Evolutionary conservation across 2,329 filamentous ascomycete genomes (phyloP).

Genomic region (Fusarium armeniacum): DNA sequence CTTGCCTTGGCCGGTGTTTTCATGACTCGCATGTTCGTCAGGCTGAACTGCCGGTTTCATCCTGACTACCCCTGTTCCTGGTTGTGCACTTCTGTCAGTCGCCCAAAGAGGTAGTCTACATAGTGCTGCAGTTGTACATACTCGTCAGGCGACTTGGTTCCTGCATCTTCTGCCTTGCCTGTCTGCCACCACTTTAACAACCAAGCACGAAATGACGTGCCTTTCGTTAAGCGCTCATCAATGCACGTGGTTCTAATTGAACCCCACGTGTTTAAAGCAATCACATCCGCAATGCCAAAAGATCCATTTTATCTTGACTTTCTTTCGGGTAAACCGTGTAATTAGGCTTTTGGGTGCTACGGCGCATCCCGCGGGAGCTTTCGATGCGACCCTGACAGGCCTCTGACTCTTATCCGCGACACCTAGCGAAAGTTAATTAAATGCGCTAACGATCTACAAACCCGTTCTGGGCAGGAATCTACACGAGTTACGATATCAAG

Average conservation of each 20-base stretch:
- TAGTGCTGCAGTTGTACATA: neutral
- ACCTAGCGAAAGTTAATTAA: neutral
- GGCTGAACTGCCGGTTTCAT: constrained; percentile 7
- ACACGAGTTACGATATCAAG: neutral
- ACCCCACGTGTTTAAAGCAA: neutral
- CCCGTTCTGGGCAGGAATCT: neutral
- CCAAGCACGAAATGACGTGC: neutral
- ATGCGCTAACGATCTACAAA: constrained; percentile 3
- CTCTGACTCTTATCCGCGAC: constrained; percentile 1
- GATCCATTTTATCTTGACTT: neutral
- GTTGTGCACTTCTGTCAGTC: neutral
- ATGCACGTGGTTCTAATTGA: neutral
- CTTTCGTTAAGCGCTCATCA: neutral
- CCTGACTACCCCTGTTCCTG: neutral
- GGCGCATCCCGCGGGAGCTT: neutral
- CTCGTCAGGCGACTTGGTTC: neutral
- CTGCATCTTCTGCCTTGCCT: neutral
- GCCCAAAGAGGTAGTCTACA: neutral
- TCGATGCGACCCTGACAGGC: neutral
- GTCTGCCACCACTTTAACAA: neutral
- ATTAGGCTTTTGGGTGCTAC: neutral
- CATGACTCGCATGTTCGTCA: constrained; percentile 2
- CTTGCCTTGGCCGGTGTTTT: neutral
- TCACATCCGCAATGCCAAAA: neutral
- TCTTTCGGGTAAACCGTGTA: neutral